phyloP scores from a whole-genome alignment of 331 rosid genomes.

The Cydonia oblonga region DNA sequence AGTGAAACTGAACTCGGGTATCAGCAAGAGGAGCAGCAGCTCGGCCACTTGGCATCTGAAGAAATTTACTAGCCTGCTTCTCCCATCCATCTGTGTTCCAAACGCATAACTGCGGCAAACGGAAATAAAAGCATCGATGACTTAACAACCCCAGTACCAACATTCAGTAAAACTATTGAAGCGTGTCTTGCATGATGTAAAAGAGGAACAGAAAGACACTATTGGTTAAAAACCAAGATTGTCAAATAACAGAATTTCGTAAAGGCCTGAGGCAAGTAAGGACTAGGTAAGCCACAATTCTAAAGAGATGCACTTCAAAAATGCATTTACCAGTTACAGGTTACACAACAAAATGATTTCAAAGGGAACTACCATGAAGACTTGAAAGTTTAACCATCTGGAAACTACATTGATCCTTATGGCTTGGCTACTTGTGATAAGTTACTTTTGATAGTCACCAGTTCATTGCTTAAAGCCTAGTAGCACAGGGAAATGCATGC shows the following conservation, averaged over 20 bases:
- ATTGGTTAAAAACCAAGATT: not conserved
- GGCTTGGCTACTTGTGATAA: not conserved
- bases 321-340: not conserved
- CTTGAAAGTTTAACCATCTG: not conserved
- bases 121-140: not conserved
- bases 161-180: not conserved
- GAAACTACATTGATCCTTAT: not conserved
- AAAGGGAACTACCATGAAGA: not conserved
- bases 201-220: not conserved
- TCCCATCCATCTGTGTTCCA: conserved; percentile 99
- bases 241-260: not conserved
- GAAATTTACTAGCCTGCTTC: conserved; percentile 59
- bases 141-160: not conserved
- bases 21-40: conserved; percentile 67
- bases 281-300: not conserved
- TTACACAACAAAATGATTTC: not conserved
- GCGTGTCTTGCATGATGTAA: no score
- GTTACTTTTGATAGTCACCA: not conserved
- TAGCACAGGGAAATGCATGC: not conserved
- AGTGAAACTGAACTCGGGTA: conserved; percentile 91
- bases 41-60: conserved; percentile 68
- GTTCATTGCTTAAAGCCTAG: conserved; percentile 3
- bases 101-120: conserved; percentile 67
- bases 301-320: not conserved
- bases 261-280: not conserved